Base-by-base conservation (phyloP, 2,329 filamentous ascomycete genomes). In the Hypoxylon sp. region DNA sequence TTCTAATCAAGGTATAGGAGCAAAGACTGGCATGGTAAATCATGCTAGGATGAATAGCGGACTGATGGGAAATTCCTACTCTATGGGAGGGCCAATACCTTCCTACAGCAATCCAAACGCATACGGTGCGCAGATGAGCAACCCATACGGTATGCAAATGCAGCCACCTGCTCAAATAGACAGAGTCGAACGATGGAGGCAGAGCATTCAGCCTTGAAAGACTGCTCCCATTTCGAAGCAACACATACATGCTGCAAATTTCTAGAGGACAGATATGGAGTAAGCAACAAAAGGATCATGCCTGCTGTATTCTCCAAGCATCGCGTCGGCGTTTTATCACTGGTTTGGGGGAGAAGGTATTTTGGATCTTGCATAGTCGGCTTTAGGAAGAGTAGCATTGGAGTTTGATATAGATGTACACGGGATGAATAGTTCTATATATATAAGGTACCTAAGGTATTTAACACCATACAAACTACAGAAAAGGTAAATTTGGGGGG, bases 141-240 rank as follows among this genome's bases (percentile, higher is more conserved):
- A 63, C 30, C 51, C 69, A 21, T 74, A 74, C 48, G 63, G 61
- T 11, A 72, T 71, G 34, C 58, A 69, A 45, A 59, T 71, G 41
- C 74, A 75, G 54, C 64, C 73, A 34, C 62, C 71, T 21, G 73
- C 63, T 21, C 76, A 77, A 53, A 73, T 77, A 68, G 74, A 76
- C 52, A 74, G 67, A 52, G 75, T 77, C 32, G 75, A 77, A 60
- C 74, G 73, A 47, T 77, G 76, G 76, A 74, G 76, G 60, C 76
- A 77, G 59, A 75, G 75, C 41, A 63, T 77, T 41, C 69, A 67
- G 19, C 74, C 72, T 37, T 77, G 59, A 74, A 7, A 27, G 25
- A 2, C 4, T 9, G 19, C 21, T 46, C 29, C 16, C 48, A 30
- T 30, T 14, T 32, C 14, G 27, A 12, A 19, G 29, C 43, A 37